phyloP scores from a whole-genome alignment of 2,329 filamentous ascomycete genomes.

The Endothia cerciana region DNA sequence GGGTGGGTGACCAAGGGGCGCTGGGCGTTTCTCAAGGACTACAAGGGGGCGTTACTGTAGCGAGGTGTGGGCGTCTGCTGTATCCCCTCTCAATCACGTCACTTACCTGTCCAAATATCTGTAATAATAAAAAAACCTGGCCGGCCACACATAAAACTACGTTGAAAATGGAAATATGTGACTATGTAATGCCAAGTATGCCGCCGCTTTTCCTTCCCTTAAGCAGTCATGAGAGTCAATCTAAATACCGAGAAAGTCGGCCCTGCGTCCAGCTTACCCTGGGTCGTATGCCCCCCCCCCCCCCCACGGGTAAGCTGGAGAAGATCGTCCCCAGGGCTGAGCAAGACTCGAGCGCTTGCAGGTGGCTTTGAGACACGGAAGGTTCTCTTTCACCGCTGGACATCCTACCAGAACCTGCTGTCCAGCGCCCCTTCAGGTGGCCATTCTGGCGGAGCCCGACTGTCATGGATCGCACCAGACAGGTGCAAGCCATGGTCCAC shows the following conservation, averaged over 20 bases:
- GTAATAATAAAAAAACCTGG: background rate
- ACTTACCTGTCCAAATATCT: no score
- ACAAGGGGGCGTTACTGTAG: slow-evolving; percentile 32
- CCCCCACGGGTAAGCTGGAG: background rate
- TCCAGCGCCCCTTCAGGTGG: background rate
- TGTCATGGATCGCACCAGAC: background rate
- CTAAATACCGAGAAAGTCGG: background rate
- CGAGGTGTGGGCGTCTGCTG: background rate
- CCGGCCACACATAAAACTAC: no score
- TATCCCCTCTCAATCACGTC: background rate
- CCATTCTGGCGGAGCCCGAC: background rate
- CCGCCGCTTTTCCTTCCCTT: no score
- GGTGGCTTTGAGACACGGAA: slow-evolving; percentile 7
- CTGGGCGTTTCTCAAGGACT: slow-evolving; percentile 57
- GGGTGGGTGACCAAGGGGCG: slow-evolving; percentile 47
- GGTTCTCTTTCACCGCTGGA: background rate
- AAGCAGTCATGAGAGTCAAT: background rate
- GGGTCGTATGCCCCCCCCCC: no score
- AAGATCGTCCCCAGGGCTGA: background rate
- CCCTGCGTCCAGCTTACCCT: background rate
- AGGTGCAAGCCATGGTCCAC: background rate
- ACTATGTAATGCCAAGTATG: no score
- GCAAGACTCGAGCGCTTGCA: background rate
- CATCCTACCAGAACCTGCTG: background rate
- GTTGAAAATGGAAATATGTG: no score